phyloP scores from a whole-genome alignment of 1,284 basidiomycete species.

The Ustanciosporium gigantosporum region DNA sequence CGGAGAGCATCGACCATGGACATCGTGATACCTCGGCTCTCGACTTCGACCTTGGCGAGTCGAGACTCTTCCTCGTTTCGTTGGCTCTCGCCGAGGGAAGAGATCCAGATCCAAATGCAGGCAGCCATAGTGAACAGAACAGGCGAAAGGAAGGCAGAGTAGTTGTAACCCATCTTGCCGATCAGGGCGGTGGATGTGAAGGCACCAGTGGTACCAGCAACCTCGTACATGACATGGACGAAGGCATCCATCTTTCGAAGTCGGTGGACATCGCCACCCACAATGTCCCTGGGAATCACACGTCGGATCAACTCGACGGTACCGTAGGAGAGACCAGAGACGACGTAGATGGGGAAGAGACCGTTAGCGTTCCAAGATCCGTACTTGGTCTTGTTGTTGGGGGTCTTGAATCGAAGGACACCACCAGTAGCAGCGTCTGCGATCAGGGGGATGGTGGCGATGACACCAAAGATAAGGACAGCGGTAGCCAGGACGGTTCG shows the following conservation, averaged over 20 bases:
- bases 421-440: conserved; percentile 61
- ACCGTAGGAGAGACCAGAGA: conserved; percentile 60
- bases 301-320: conserved; percentile 62
- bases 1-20: conserved; percentile 45
- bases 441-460: conserved; percentile 59
- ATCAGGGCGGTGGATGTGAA: conserved; percentile 61
- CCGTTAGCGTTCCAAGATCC: conserved; percentile 59
- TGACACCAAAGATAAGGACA: conserved; percentile 58
- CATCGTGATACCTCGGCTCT: conserved; percentile 22
- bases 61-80: conserved; percentile 17
- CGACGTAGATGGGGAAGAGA: conserved; percentile 57
- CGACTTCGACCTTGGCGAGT: conserved; percentile 23
- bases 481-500: conserved; percentile 59
- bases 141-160: conserved; percentile 57
- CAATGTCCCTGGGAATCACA: conserved; percentile 60
- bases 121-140: conserved; percentile 55
- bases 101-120: conserved; percentile 48
- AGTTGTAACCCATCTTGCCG: conserved; percentile 61
- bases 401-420: conserved; percentile 42
- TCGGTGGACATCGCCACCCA: conserved; percentile 54
- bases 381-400: conserved; percentile 55
- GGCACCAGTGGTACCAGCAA: conserved; percentile 62
- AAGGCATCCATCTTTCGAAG: conserved; percentile 62
- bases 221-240: conserved; percentile 62
- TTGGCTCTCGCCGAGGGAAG: conserved; percentile 37